Conservation (phyloP, 2,329 filamentous ascomycete genomes). For the Pseudocercospora vitis region DNA sequence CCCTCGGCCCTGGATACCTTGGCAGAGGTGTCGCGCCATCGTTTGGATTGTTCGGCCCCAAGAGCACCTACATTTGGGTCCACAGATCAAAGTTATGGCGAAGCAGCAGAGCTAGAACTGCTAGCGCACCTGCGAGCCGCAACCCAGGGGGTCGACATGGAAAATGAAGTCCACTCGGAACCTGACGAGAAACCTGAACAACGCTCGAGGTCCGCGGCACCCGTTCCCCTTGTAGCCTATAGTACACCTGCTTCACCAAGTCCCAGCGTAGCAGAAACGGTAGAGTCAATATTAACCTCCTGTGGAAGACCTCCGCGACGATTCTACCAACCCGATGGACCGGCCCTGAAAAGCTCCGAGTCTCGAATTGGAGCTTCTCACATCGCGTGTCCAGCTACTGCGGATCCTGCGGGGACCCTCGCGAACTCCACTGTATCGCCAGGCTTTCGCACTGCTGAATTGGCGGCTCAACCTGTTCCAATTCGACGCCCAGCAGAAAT, state of each 20-base stretch:
- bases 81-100: background rate
- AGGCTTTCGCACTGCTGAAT: background rate
- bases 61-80: constrained; percentile 1
- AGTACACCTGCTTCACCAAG: background rate
- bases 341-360: too few relatives aligned
- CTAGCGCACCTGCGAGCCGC: constrained; percentile 5
- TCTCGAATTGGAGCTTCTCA: too few relatives aligned
- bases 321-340: too few relatives aligned
- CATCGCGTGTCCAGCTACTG: too few relatives aligned
- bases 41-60: constrained; percentile 60
- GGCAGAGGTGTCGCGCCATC: constrained; percentile 81
- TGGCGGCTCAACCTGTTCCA: background rate
- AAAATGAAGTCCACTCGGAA: background rate
- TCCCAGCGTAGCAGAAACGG: too few relatives aligned
- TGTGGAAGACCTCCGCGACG: too few relatives aligned
- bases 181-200: background rate
- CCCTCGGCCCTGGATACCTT: constrained; percentile 83
- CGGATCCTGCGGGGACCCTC: too few relatives aligned
- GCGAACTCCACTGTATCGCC: too few relatives aligned
- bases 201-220: background rate
- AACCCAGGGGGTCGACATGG: background rate
- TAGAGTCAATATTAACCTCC: too few relatives aligned
- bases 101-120: background rate
- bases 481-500: background rate
- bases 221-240: background rate